phyloP scores from a whole-genome alignment of 208 protist species.

The Polymyxa betae region DNA sequence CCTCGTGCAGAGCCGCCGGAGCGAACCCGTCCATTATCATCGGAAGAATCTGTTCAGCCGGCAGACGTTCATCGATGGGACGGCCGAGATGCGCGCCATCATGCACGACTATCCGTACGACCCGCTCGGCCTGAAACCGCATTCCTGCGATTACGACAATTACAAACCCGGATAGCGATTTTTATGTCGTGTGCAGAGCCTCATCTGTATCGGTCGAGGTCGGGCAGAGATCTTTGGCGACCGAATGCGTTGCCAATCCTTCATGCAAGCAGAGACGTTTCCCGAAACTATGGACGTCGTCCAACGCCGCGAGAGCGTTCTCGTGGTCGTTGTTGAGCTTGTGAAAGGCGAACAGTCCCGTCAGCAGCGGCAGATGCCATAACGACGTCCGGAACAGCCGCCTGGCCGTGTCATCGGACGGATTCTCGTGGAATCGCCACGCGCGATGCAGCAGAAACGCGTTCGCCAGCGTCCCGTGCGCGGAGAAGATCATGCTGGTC shows the following conservation, averaged over 20 bases:
- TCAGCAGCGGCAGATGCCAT: conserved; percentile 32
- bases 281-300: background rate
- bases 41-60: background rate
- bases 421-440: background rate
- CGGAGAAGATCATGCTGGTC: background rate
- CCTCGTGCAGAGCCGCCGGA: background rate
- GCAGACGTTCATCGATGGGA: conserved; percentile 49
- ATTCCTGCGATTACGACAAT: background rate
- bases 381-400: conserved; percentile 17
- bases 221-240: background rate
- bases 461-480: background rate
- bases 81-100: background rate
- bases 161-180: background rate
- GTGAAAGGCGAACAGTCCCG: conserved; percentile 9
- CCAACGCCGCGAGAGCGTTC: background rate
- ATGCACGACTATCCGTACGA: conserved; percentile 46
- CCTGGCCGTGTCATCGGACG: background rate
- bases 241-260: background rate
- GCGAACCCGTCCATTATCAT: background rate
- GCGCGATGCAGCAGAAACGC: background rate
- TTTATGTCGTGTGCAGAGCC: background rate
- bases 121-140: background rate
- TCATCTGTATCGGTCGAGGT: background rate
- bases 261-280: conserved; percentile 36
- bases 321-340: conserved; percentile 8